These are phyloP conservation scores for Mortierella hygrophila DNA, from an alignment of 192 early-diverging fungal genomes.

Conservation along the genomic window DNA sequence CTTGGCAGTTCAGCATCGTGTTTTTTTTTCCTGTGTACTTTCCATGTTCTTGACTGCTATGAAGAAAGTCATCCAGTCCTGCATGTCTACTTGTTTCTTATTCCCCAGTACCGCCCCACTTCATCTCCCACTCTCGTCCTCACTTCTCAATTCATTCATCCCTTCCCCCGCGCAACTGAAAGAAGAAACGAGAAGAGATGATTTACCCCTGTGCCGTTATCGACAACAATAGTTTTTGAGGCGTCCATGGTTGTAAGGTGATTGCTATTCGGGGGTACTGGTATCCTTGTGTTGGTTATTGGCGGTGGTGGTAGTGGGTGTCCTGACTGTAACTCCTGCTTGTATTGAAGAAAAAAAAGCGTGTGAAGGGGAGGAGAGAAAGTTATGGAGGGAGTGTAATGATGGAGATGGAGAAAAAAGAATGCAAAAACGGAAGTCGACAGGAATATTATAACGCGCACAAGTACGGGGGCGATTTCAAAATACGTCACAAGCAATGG, in stretches of 20 bases:
- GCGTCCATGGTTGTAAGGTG: slow-evolving; percentile 58
- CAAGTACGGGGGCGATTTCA: no score
- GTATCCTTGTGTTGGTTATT: no score
- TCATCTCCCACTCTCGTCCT: neutral
- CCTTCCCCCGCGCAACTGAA: neutral
- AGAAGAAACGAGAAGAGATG: neutral
- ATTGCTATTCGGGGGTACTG: neutral
- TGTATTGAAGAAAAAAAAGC: no score
- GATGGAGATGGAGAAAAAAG: no score
- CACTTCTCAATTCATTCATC: neutral
- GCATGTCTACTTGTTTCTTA: neutral
- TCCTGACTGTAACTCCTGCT: no score
- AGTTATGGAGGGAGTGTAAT: neutral
- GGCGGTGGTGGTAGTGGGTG: no score
- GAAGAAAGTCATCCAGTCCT: neutral
- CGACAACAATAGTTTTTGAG: slow-evolving; percentile 83
- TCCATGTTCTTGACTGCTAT: neutral
- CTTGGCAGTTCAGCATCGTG: no score
- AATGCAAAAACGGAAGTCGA: no score
- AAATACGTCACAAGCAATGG: no score
- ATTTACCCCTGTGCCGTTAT: slow-evolving; percentile 86
- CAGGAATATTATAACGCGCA: no score
- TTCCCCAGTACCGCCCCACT: neutral
- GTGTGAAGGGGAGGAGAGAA: no score
- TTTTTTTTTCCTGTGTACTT: neutral